A percentile compares a stretch with the other conserved stretches of the same genome.
phyloP scores from a whole-genome alignment of 805 yeast genomes.

The Wickerhamomyces queroliae region DNA sequence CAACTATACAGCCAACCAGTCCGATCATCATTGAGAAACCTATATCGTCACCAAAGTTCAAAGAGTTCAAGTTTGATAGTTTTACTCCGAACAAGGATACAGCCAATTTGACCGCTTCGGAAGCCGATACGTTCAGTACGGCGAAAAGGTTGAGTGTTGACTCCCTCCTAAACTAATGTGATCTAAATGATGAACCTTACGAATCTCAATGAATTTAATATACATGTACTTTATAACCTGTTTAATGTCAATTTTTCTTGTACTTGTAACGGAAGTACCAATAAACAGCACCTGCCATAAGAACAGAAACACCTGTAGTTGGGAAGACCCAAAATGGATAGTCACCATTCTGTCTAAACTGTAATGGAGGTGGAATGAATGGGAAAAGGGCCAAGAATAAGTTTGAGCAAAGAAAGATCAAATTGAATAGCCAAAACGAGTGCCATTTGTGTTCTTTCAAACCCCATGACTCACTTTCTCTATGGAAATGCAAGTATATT shows the following conservation, averaged over 20 bases:
- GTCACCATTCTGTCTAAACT: conserved; percentile 18
- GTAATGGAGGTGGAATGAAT: conserved; percentile 45
- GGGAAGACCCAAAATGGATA: conserved; percentile 59
- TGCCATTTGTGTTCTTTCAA: conserved; percentile 19
- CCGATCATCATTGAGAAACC: not conserved
- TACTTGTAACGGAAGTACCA: conserved; percentile 22
- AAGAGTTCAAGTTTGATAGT: no score
- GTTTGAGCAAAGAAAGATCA: conserved; percentile 39
- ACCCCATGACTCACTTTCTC: conserved; percentile 36
- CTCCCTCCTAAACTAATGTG: not conserved
- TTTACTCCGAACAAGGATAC: no score
- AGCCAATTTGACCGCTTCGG: no score
- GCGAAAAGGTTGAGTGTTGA: no score
- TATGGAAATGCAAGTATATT: conserved; percentile 41
- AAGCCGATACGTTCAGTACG: no score
- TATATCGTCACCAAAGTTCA: no score
- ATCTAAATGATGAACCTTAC: not conserved
- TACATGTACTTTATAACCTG: not conserved
- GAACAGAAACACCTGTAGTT: conserved; percentile 41
- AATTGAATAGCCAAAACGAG: conserved; percentile 23
- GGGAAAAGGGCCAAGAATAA: conserved; percentile 49
- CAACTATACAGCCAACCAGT: not conserved
- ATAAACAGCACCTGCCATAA: conserved; percentile 36
- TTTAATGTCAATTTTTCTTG: not conserved
- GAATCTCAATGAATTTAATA: not conserved